Percentiles rank a stretch among this genome's conserved stretches.
These are phyloP conservation scores for Westerdykella sp. DNA, from an alignment of 2,329 filamentous ascomycete species.

Conservation along the genomic window DNA sequence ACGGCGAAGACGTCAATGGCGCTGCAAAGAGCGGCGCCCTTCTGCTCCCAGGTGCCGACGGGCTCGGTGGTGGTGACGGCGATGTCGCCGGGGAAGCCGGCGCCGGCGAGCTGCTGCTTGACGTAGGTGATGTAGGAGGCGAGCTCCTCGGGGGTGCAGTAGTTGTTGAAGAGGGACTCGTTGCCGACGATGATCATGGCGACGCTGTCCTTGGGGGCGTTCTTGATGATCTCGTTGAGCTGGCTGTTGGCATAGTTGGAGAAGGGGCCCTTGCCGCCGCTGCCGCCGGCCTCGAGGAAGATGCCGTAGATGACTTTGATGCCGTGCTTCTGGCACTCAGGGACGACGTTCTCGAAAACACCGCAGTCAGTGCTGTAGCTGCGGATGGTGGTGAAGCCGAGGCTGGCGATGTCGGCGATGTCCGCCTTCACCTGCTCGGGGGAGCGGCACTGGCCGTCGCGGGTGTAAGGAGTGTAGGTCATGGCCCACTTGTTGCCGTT, in stretches of 20 bases:
- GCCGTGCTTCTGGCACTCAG: slow-evolving; percentile 58
- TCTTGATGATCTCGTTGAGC: slow-evolving; percentile 62
- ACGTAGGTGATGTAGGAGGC: slow-evolving; percentile 62
- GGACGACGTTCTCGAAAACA: slow-evolving; percentile 68
- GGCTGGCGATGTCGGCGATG: slow-evolving; percentile 38
- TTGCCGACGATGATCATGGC: slow-evolving; percentile 83
- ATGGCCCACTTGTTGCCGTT: slow-evolving; percentile 45
- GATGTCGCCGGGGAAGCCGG: slow-evolving; percentile 63
- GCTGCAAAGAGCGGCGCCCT: slow-evolving; percentile 58
- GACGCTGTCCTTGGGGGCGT: slow-evolving; percentile 66
- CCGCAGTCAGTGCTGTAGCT: slow-evolving; percentile 91
- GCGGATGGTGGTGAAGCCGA: slow-evolving; percentile 61
- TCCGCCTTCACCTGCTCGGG: slow-evolving; percentile 36
- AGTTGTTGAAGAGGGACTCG: slow-evolving; percentile 76
- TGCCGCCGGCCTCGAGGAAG: slow-evolving; percentile 63
- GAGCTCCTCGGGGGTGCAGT: slow-evolving; percentile 59
- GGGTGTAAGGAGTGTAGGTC: slow-evolving; percentile 45
- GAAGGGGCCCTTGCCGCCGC: slow-evolving; percentile 37
- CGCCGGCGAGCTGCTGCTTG: slow-evolving; percentile 55
- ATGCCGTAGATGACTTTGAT: slow-evolving; percentile 81
- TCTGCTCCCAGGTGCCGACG: slow-evolving; percentile 65
- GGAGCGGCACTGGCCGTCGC: slow-evolving; percentile 40
- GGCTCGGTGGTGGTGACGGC: slow-evolving; percentile 77
- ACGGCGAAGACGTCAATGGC: slow-evolving; percentile 72
- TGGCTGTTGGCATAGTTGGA: slow-evolving; percentile 60